A percentile compares a stretch with the other conserved stretches of the same genome.
These are phyloP conservation scores for Solanum tacnaense DNA, from an alignment of 257 asterid genomes.

Conservation along the genomic window DNA sequence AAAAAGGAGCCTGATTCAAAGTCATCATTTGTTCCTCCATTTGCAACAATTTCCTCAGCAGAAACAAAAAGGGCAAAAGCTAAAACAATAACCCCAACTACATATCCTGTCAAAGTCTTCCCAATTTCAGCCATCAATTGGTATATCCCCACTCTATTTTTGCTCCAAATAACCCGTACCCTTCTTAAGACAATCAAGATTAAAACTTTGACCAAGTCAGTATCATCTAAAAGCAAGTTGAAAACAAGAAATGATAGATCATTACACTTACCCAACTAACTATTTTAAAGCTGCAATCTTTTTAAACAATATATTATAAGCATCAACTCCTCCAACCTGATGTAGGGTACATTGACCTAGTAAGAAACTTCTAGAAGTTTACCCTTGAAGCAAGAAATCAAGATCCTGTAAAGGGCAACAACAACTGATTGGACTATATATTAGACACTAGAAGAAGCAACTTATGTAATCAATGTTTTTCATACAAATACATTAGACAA, in stretches of 20 bases:
- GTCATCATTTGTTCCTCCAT: slow-evolving; percentile 6
- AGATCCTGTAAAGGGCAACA: not conserved
- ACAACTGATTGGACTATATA: not conserved
- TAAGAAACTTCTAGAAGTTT: not conserved
- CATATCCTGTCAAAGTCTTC: slow-evolving; percentile 4
- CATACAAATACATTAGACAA: not conserved
- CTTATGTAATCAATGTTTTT: not conserved
- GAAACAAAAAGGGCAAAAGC: slow-evolving; percentile 22
- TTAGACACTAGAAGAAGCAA: not conserved
- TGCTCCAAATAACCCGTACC: not conserved
- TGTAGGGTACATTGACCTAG: not conserved
- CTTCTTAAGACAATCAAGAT: not conserved
- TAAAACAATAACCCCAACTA: slow-evolving; percentile 16
- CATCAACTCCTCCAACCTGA: not conserved
- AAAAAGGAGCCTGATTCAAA: slow-evolving; percentile 15
- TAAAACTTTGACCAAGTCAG: not conserved
- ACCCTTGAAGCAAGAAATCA: not conserved
- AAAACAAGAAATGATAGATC: not conserved
- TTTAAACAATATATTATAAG: not conserved
- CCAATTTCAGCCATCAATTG: slow-evolving; percentile 35
- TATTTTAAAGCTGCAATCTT: not conserved
- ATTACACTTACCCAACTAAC: not conserved
- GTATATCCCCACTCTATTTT: not conserved
- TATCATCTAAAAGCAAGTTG: not conserved
- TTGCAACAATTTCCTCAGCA: slow-evolving; percentile 25